These are phyloP conservation scores for Argentina anserina DNA, from an alignment of 306 rosid species.

Conservation along the genomic window DNA sequence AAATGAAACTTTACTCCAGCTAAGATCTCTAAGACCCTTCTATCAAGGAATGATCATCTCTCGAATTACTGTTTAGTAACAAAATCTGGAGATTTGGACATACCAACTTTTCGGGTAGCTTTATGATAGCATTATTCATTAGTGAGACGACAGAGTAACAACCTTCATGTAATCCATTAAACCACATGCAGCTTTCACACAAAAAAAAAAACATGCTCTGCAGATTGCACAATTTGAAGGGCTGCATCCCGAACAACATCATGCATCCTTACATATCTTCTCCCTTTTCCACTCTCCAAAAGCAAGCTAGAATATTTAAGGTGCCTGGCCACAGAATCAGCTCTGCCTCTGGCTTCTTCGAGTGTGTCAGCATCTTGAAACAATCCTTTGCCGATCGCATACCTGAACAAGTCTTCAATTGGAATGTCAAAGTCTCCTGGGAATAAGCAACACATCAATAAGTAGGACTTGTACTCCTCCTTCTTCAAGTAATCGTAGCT, in stretches of 20 bases:
- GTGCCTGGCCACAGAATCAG: no score
- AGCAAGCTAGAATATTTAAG: no score
- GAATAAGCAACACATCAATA: no score
- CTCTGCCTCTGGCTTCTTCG: no score
- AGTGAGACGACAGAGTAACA: conserved; percentile 8
- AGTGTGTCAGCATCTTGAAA: no score
- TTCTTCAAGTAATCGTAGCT: no score
- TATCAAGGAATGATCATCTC: background rate
- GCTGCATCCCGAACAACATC: no score
- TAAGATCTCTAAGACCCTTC: background rate
- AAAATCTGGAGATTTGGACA: conserved; percentile 14
- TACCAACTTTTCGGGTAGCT: background rate
- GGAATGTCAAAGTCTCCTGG: no score
- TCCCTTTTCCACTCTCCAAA: no score
- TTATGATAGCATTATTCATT: background rate
- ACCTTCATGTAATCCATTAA: background rate
- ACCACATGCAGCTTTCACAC: background rate
- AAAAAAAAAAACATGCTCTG: background rate
- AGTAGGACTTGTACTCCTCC: no score
- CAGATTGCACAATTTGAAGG: conserved; percentile 9
- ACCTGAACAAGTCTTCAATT: no score
- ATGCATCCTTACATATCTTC: conserved; percentile 14
- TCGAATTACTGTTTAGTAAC: background rate
- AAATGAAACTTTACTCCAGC: background rate
- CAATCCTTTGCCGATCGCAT: no score